These are phyloP conservation scores for Plasmodium vinckei DNA, from an alignment of 169 alveolate genomes.

Conservation along the genomic window DNA sequence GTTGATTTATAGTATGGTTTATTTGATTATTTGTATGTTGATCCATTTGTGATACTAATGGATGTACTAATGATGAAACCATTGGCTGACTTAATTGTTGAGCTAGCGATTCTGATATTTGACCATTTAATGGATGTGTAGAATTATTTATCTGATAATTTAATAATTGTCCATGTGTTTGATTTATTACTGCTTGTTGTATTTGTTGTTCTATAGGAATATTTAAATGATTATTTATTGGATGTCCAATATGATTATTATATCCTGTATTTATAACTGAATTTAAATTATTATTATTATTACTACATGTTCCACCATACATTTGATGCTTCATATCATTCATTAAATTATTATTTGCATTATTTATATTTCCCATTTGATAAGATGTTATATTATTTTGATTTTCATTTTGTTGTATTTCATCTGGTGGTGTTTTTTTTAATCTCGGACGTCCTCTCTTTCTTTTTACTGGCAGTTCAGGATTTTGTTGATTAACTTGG, in stretches of 20 bases:
- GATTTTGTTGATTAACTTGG: not conserved
- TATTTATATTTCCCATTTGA: not conserved
- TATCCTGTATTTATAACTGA: slow-evolving; percentile 25
- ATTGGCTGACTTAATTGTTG: slow-evolving; percentile 21
- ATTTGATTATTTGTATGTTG: slow-evolving; percentile 10
- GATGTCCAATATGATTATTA: slow-evolving; percentile 23
- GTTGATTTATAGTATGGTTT: slow-evolving; percentile 3
- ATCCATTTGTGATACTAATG: slow-evolving; percentile 6
- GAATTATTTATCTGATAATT: not conserved
- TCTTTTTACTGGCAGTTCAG: slow-evolving; percentile 24
- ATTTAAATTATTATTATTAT: slow-evolving; percentile 13
- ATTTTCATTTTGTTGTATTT: slow-evolving; percentile 19
- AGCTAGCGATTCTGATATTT: not conserved
- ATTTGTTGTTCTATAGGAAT: slow-evolving; percentile 21
- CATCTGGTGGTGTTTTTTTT: slow-evolving; percentile 52
- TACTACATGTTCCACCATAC: not conserved
- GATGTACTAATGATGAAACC: not conserved
- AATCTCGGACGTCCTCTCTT: slow-evolving; percentile 62
- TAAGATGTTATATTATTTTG: slow-evolving; percentile 6
- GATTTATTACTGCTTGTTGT: not conserved
- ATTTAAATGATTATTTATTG: not conserved
- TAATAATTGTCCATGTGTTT: not conserved
- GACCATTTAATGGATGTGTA: not conserved
- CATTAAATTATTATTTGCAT: slow-evolving; percentile 4
- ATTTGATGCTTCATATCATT: not conserved